A percentile compares a stretch with the other conserved stretches of the same genome.
Conservation (phyloP, 1,284 basidiomycete genomes). For the Lentinus polychrous region DNA sequence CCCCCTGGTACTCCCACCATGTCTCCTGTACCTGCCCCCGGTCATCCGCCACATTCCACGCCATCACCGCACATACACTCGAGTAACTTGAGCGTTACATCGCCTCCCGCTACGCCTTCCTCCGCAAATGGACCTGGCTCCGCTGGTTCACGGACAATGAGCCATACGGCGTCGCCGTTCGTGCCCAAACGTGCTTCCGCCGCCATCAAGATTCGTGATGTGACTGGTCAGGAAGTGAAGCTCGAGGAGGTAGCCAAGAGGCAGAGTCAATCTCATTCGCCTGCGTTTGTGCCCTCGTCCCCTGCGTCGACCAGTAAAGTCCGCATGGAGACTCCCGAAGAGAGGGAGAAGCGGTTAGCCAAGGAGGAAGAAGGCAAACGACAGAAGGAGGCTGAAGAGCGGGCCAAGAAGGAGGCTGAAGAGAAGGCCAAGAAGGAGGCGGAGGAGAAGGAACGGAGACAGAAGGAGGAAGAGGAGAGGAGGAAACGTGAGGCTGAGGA, state of each 20-base stretch:
- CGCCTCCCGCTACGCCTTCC: conserved; percentile 65
- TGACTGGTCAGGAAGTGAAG: conserved; percentile 54
- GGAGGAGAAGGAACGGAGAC: conserved; percentile 33
- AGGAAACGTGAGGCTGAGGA: conserved; percentile 27
- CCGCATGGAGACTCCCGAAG: conserved; percentile 41
- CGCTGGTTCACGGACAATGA: conserved; percentile 30
- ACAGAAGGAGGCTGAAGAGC: conserved; percentile 27
- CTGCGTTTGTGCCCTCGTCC: conserved; percentile 35
- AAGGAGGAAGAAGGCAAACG: conserved; percentile 34
- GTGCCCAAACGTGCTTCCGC: conserved; percentile 37
- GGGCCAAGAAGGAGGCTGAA: conserved; percentile 30
- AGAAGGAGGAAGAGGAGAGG: conserved; percentile 34
- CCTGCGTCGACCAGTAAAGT: conserved; percentile 28
- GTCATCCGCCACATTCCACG: conserved; percentile 44
- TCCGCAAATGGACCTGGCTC: conserved; percentile 33
- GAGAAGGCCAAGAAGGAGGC: conserved; percentile 29
- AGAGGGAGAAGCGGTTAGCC: conserved; percentile 42
- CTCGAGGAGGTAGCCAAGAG: conserved; percentile 44
- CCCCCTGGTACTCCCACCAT: conserved; percentile 60
- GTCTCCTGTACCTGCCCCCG: conserved; percentile 39
- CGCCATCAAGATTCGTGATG: conserved; percentile 43
- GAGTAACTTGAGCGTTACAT: conserved; percentile 44
- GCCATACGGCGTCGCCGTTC: conserved; percentile 56
- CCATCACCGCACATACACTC: conserved; percentile 44
- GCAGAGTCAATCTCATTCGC: conserved; percentile 27